These are phyloP conservation scores for Penicillium mononematosum DNA, from an alignment of 495 filamentous ascomycete genomes.

Conservation along the genomic window DNA sequence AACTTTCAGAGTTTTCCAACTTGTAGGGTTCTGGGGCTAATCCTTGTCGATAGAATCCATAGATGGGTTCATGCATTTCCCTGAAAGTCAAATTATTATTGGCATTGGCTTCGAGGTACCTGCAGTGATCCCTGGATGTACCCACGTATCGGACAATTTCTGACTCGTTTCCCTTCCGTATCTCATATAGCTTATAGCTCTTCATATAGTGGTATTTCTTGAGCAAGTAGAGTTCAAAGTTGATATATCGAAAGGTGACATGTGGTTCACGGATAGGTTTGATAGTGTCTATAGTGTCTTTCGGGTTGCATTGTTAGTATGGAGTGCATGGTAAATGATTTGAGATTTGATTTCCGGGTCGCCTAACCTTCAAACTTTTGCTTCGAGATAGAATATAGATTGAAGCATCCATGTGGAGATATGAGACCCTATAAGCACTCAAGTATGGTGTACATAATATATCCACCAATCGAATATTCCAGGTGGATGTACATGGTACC, in stretches of 20 bases:
- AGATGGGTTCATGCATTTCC: conserved; percentile 21
- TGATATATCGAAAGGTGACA: conserved; percentile 9
- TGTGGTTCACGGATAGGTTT: neutral
- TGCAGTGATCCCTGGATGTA: conserved; percentile 15
- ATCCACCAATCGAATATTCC: neutral
- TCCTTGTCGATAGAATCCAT: conserved; percentile 16
- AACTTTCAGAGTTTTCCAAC: conserved; percentile 6
- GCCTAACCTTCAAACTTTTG: neutral
- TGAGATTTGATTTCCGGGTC: neutral
- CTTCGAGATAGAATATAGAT: neutral
- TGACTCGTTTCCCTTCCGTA: conserved; percentile 18
- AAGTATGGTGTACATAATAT: neutral
- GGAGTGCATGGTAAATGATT: neutral
- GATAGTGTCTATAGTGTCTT: neutral
- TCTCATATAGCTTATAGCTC: conserved; percentile 9
- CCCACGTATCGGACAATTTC: conserved; percentile 24
- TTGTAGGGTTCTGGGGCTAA: conserved; percentile 12
- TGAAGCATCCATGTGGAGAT: neutral
- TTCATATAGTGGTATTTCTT: neutral
- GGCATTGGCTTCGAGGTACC: conserved; percentile 19
- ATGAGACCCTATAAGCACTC: no score
- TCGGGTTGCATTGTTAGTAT: neutral
- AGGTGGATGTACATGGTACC: neutral
- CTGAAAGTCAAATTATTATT: conserved; percentile 19
- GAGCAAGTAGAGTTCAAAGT: neutral